Evolutionary conservation across 2,329 filamentous ascomycete genomes (phyloP).

Genomic region (Conoideocrella luteorostrata): DNA sequence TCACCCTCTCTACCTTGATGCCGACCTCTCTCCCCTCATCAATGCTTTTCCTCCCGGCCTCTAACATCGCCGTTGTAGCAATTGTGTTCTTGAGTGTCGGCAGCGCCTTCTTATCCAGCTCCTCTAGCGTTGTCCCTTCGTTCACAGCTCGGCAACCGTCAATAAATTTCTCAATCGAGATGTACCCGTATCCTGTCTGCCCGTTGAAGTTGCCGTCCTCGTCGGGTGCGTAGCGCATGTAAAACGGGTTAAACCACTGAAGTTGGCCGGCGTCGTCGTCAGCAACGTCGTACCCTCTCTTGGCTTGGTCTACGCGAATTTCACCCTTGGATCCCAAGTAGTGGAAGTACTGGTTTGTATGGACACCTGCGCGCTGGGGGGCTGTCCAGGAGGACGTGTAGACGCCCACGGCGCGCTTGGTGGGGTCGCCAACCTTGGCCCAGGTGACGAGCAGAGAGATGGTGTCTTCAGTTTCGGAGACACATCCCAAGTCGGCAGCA

Average conservation of each 20-base stretch:
- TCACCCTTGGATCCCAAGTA: slow-evolving; percentile 82
- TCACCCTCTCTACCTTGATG: slow-evolving; percentile 62
- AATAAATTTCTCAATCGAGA: slow-evolving; percentile 93
- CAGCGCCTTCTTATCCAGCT: slow-evolving; percentile 72
- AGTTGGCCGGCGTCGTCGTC: slow-evolving; percentile 66
- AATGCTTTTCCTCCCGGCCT: slow-evolving; percentile 77
- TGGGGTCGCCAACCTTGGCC: slow-evolving; percentile 63
- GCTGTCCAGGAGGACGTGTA: slow-evolving; percentile 96
- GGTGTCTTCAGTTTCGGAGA: slow-evolving; percentile 79
- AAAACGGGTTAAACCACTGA: slow-evolving; percentile 90
- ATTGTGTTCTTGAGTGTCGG: slow-evolving; percentile 86
- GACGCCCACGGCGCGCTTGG: slow-evolving; percentile 74
- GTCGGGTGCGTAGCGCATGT: slow-evolving; percentile 90
- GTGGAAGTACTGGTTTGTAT: slow-evolving; percentile 96
- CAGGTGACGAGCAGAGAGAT: slow-evolving; percentile 88
- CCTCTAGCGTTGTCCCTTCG: slow-evolving; percentile 64
- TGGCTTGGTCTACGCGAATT: slow-evolving; percentile 85
- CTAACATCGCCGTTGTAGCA: slow-evolving; percentile 83
- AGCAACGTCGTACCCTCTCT: slow-evolving; percentile 91
- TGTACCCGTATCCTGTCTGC: slow-evolving; percentile 86
- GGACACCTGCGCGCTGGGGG: slow-evolving; percentile 86
- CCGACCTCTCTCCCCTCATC: slow-evolving; percentile 75
- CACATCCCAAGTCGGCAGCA: slow-evolving; percentile 72
- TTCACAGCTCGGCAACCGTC: slow-evolving; percentile 78
- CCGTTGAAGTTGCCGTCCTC: slow-evolving; percentile 92